Percentiles rank a stretch among this genome's conserved stretches.
These are phyloP conservation scores for Claviceps pusilla DNA, from an alignment of 2,329 filamentous ascomycete species.

Conservation along the genomic window DNA sequence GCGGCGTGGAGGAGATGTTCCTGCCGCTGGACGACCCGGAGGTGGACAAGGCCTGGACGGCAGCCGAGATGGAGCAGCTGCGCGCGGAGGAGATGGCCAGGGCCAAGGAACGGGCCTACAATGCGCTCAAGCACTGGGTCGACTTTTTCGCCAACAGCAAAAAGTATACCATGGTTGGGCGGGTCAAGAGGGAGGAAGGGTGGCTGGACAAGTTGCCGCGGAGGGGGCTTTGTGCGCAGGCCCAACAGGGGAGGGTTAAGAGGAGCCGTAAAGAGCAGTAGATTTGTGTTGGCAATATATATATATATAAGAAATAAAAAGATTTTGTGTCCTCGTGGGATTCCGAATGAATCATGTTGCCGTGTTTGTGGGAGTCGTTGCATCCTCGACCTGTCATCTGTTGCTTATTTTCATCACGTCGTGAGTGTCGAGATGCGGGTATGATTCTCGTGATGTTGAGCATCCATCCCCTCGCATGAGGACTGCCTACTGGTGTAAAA, in stretches of 20 bases:
- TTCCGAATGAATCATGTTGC: too few relatives aligned
- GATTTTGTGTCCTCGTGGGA: too few relatives aligned
- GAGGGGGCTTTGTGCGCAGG: slow-evolving; percentile 54
- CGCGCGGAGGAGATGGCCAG: slow-evolving; percentile 48
- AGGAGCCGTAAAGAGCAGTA: slow-evolving; percentile 22
- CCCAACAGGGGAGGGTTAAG: slow-evolving; percentile 41
- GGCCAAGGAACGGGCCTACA: slow-evolving; percentile 50
- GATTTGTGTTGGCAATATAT: too few relatives aligned
- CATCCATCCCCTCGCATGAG: not conserved
- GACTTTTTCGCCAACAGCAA: slow-evolving; percentile 65
- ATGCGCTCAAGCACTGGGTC: slow-evolving; percentile 65
- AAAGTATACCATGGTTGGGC: slow-evolving; percentile 71
- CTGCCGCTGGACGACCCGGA: slow-evolving; percentile 47
- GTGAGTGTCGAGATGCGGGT: not conserved
- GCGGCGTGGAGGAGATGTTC: slow-evolving; percentile 79
- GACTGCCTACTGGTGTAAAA: too few relatives aligned
- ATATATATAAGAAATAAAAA: too few relatives aligned
- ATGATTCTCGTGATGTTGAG: not conserved
- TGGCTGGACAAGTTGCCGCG: slow-evolving; percentile 48
- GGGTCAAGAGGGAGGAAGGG: slow-evolving; percentile 45
- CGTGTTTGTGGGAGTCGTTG: too few relatives aligned
- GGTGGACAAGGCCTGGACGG: slow-evolving; percentile 43
- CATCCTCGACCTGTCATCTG: not conserved
- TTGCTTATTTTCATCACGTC: not conserved
- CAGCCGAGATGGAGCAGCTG: slow-evolving; percentile 35